These are phyloP conservation scores for Pythium graminicola DNA, from an alignment of 352 stramenopile species.

Conservation along the genomic window DNA sequence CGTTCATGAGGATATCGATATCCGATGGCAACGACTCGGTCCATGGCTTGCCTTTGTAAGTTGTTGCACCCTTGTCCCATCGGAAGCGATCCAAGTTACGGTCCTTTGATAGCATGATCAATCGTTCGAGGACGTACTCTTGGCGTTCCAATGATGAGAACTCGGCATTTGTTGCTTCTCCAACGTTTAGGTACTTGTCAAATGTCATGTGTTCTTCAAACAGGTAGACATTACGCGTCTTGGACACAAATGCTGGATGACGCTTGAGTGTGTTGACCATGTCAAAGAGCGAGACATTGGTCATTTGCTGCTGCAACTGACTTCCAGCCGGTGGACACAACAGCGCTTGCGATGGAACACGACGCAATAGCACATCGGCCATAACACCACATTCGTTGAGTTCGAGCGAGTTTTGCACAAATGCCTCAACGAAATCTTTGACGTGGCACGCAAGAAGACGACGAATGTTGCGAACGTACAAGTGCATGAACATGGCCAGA, in stretches of 20 bases:
- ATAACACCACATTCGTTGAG: slow-evolving; percentile 75
- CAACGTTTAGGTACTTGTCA: slow-evolving; percentile 85
- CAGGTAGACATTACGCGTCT: slow-evolving; percentile 63
- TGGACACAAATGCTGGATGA: slow-evolving; percentile 69
- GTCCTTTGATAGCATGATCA: slow-evolving; percentile 85
- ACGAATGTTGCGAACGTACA: slow-evolving; percentile 80
- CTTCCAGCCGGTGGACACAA: slow-evolving; percentile 50
- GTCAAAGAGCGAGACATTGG: slow-evolving; percentile 73
- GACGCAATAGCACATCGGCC: slow-evolving; percentile 67
- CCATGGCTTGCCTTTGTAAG: slow-evolving; percentile 84
- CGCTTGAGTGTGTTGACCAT: slow-evolving; percentile 62
- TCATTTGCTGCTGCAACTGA: slow-evolving; percentile 54
- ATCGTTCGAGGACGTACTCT: slow-evolving; percentile 75
- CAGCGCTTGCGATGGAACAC: slow-evolving; percentile 62
- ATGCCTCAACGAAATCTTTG: slow-evolving; percentile 78
- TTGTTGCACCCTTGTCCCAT: slow-evolving; percentile 65
- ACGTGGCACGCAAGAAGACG: slow-evolving; percentile 76
- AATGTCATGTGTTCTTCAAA: slow-evolving; percentile 78
- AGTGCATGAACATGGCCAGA: slow-evolving; percentile 80
- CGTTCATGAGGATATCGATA: slow-evolving; percentile 83
- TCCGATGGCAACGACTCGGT: slow-evolving; percentile 70
- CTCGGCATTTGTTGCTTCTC: slow-evolving; percentile 55
- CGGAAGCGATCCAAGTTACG: slow-evolving; percentile 77
- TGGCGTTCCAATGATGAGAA: slow-evolving; percentile 74
- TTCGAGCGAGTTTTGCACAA: slow-evolving; percentile 73